Percentiles rank a stretch among this genome's conserved stretches.
These are phyloP conservation scores for Neofusicoccum laricinum DNA, from an alignment of 2,329 filamentous ascomycete genomes.

Conservation along the genomic window DNA sequence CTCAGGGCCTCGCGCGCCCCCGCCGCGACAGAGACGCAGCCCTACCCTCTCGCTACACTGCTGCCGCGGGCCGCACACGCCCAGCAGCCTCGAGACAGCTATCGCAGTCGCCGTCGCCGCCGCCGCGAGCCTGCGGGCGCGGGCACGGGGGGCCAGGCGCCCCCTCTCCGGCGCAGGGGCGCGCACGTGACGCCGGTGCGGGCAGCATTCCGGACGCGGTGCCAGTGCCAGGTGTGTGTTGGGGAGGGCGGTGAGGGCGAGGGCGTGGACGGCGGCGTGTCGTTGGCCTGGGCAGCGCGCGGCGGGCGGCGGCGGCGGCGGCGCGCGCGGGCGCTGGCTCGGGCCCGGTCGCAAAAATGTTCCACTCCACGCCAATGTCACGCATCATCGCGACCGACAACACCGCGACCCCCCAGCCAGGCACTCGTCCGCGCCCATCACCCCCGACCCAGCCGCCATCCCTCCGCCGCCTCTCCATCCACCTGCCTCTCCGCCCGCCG, in stretches of 20 bases:
- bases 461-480: neutral
- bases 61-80: too few species aligned
- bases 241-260: neutral
- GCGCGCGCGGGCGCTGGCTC: neutral
- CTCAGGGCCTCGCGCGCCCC: neutral
- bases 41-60: neutral
- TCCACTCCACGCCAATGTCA: slow-evolving; percentile 3
- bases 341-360: slow-evolving; percentile 2
- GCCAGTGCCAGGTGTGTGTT: neutral
- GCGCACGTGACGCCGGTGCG: neutral
- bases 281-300: neutral
- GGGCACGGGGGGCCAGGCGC: too few species aligned
- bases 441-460: slow-evolving; percentile 3
- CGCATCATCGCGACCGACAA: slow-evolving; percentile 2
- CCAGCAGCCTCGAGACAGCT: too few species aligned
- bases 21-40: neutral
- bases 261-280: too few species aligned
- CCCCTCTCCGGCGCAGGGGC: too few species aligned
- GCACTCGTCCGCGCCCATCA: slow-evolving; percentile 10
- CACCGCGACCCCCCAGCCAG: neutral
- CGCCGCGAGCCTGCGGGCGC: neutral
- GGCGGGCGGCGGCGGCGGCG: neutral
- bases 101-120: neutral
- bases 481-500: neutral
- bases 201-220: neutral